Evolutionary conservation across 2,329 filamentous ascomycete species (phyloP).

Genomic region (Talaromyces marneffei): DNA sequence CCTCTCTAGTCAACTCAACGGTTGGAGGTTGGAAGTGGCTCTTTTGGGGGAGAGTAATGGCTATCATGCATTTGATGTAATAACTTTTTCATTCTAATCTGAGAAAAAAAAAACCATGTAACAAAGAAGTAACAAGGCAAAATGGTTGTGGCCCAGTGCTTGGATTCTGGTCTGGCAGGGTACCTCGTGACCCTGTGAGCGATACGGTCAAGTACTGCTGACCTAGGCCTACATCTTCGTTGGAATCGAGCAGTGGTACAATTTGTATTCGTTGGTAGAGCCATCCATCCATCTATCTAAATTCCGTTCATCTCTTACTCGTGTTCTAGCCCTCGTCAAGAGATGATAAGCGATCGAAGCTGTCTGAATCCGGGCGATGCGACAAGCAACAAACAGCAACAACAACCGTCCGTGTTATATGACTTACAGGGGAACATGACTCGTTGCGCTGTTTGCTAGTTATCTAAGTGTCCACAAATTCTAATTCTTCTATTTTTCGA

Average conservation of each 20-base stretch:
- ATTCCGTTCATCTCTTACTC: neutral
- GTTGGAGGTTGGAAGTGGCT: no score
- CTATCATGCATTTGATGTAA: neutral
- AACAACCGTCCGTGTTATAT: neutral
- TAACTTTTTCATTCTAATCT: neutral
- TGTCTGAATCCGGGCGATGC: slow-evolving; percentile 3
- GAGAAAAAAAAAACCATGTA: neutral
- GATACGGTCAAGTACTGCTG: slow-evolving; percentile 1
- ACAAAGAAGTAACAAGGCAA: neutral
- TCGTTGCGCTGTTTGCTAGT: neutral
- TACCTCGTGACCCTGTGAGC: neutral
- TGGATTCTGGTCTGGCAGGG: neutral
- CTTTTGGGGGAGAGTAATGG: neutral
- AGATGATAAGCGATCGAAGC: neutral
- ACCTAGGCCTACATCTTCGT: neutral
- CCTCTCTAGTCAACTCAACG: no score
- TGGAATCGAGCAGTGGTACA: neutral
- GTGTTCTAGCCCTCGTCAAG: neutral
- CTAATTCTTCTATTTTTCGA: neutral
- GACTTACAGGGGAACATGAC: neutral
- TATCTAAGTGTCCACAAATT: neutral
- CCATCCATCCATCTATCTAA: neutral
- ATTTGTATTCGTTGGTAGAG: neutral
- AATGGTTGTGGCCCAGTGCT: neutral
- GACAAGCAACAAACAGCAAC: no score